These are phyloP conservation scores for Aspergillus bridgeri DNA, from an alignment of 495 filamentous ascomycete species.

Conservation along the genomic window DNA sequence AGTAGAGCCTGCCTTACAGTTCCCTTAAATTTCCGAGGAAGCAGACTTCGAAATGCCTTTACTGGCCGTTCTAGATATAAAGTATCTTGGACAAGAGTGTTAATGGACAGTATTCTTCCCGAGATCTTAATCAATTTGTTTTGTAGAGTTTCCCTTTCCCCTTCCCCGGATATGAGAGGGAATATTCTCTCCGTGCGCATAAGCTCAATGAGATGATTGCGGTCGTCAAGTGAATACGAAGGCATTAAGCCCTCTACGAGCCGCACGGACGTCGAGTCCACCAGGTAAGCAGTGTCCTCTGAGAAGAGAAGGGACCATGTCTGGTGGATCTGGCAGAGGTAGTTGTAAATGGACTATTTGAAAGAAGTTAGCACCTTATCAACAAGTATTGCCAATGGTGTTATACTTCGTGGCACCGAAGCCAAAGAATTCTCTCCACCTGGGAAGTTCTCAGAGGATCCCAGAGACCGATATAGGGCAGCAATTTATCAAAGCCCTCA, in stretches of 20 bases:
- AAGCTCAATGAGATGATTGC: background rate
- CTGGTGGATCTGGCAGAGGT: background rate
- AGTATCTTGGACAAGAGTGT: background rate
- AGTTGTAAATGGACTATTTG: background rate
- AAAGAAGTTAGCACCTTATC: background rate
- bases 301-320: background rate
- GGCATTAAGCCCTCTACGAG: slow-evolving; percentile 1
- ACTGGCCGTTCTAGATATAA: background rate
- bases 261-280: background rate
- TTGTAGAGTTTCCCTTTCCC: background rate
- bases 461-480: background rate
- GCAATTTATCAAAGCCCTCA: background rate
- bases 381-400: background rate
- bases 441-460: background rate
- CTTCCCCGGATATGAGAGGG: background rate
- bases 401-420: background rate
- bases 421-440: background rate
- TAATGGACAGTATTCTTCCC: background rate
- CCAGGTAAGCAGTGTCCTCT: background rate
- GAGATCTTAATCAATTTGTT: background rate
- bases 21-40: background rate
- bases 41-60: background rate
- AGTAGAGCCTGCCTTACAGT: background rate
- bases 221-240: background rate
- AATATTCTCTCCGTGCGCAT: background rate